phyloP scores from a whole-genome alignment of 371 early-diverging fungal genomes.

The Lichtheimia ornata region DNA sequence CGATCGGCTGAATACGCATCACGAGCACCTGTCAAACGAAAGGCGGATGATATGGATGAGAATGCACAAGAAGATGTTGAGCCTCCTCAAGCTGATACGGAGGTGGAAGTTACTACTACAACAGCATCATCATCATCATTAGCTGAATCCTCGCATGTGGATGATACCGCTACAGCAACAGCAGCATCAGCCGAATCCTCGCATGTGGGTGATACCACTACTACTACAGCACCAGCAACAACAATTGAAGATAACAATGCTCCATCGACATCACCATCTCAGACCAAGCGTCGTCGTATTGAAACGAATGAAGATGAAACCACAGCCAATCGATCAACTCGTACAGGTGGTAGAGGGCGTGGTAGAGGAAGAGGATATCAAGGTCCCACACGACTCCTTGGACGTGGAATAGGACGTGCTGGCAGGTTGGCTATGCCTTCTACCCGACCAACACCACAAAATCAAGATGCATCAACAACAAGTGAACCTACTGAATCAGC shows the following conservation, averaged over 20 bases:
- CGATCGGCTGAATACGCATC: not conserved
- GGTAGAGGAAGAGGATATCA: not conserved
- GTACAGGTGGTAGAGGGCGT: conserved; percentile 11
- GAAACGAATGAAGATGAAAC: not conserved
- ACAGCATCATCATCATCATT: not conserved
- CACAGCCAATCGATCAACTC: not conserved
- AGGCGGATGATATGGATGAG: conserved; percentile 12
- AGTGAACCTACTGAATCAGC: conserved; percentile 1
- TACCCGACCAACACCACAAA: not conserved
- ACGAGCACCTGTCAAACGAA: conserved; percentile 13
- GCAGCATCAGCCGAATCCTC: not conserved
- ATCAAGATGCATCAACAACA: not conserved
- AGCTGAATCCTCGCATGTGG: not conserved
- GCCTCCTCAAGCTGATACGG: not conserved
- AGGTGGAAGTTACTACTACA: conserved; percentile 16
- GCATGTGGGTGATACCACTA: conserved; percentile 17
- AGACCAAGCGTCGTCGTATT: not conserved
- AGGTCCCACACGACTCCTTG: not conserved
- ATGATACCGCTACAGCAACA: conserved; percentile 18
- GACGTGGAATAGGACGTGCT: not conserved
- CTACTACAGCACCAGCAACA: conserved; percentile 1
- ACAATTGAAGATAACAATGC: not conserved
- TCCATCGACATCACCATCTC: not conserved
- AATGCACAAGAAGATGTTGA: not conserved
- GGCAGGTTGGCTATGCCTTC: not conserved